Conservation (phyloP, 768 basidiomycete species). For the Lactifluus volemus region DNA sequence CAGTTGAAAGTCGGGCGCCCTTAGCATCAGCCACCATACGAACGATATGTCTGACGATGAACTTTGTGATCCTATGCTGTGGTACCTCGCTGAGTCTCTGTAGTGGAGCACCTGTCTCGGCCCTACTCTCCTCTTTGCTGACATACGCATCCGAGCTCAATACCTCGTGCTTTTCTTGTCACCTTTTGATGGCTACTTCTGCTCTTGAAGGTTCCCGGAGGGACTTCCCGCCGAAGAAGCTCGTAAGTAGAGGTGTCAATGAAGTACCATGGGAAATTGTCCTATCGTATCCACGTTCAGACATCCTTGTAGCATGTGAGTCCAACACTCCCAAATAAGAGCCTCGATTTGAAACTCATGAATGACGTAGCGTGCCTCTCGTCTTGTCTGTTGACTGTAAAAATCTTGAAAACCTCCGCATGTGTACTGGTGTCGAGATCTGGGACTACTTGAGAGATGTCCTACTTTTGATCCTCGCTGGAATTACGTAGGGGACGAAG, state of each 20-base stretch:
- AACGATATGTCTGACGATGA: conserved; percentile 2
- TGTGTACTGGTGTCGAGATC: conserved; percentile 39
- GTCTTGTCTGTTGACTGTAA: conserved; percentile 29
- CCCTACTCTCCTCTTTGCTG: background rate
- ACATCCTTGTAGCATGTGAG: conserved; percentile 39
- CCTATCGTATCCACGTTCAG: conserved; percentile 18
- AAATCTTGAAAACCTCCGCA: conserved; percentile 22
- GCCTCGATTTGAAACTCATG: background rate
- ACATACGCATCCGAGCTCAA: background rate
- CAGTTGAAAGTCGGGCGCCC: background rate
- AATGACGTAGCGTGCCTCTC: conserved; percentile 12
- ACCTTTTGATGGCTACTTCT: background rate
- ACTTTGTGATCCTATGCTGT: conserved; percentile 10
- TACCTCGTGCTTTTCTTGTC: conserved; percentile 1
- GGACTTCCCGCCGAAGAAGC: background rate
- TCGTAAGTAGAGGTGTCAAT: background rate
- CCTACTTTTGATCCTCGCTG: conserved; percentile 40
- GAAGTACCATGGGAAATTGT: conserved; percentile 2
- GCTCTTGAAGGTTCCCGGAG: background rate
- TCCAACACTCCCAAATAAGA: background rate
- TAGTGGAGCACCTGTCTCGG: background rate
- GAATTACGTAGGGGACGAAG: conserved; percentile 38
- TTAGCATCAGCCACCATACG: background rate
- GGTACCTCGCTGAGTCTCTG: background rate
- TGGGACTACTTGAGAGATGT: conserved; percentile 47